phyloP scores from a whole-genome alignment of 2,329 filamentous ascomycete species.

The Nemania sp. region DNA sequence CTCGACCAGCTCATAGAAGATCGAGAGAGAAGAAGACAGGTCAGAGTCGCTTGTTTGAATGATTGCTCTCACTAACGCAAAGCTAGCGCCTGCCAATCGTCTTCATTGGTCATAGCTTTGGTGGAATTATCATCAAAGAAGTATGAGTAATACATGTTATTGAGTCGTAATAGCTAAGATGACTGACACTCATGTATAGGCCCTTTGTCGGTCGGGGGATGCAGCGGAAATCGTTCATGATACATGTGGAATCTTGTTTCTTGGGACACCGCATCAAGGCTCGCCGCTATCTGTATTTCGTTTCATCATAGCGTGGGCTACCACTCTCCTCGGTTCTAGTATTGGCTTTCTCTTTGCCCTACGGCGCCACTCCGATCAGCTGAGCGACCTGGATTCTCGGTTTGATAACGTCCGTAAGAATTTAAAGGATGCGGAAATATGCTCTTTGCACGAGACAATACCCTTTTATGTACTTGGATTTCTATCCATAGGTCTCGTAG shows the following conservation, averaged over 20 bases:
- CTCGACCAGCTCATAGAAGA: background rate
- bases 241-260: constrained; percentile 8
- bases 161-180: background rate
- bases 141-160: no score
- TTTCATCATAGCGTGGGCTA: background rate
- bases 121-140: constrained; percentile 5
- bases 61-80: background rate
- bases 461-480: background rate
- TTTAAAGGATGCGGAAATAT: background rate
- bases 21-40: background rate
- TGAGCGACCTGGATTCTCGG: constrained; percentile 1
- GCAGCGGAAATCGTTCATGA: background rate
- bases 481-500: constrained; percentile 1
- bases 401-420: constrained; percentile 3
- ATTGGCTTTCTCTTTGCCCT: background rate
- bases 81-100: background rate
- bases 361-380: background rate
- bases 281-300: background rate
- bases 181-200: background rate
- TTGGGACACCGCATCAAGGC: constrained; percentile 6
- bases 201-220: background rate
- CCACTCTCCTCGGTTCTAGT: constrained; percentile 3
- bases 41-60: background rate
- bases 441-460: background rate
- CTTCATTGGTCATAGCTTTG: constrained; percentile 9